A percentile compares a stretch with the other conserved stretches of the same genome.
Conservation (phyloP, 805 yeast genomes). For the Nakazawaea peltata region DNA sequence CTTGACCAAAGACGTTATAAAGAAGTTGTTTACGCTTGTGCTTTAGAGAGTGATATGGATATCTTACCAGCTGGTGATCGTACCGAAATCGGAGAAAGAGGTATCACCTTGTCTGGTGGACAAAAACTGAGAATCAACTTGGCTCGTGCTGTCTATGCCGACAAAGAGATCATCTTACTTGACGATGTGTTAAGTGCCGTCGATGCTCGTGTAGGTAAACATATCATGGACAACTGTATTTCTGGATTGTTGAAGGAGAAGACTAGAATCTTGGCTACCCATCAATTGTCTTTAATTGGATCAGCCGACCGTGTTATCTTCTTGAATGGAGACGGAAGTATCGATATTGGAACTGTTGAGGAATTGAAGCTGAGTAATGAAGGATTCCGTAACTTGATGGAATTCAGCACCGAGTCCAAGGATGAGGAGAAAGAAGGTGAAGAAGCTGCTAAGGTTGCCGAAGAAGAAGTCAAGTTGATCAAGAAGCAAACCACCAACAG, state of each 20-base stretch:
- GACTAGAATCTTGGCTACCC: conserved; percentile 69
- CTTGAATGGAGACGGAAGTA: conserved; percentile 46
- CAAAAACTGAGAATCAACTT: conserved; percentile 76
- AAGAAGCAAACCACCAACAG: conserved; percentile 14
- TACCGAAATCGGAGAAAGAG: conserved; percentile 81
- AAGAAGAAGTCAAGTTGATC: conserved; percentile 17
- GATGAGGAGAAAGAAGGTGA: conserved; percentile 18
- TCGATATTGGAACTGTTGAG: conserved; percentile 46
- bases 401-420: conserved; percentile 28
- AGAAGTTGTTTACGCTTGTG: conserved; percentile 54
- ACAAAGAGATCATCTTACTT: conserved; percentile 54
- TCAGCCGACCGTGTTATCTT: conserved; percentile 60
- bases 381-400: conserved; percentile 39
- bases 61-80: conserved; percentile 66
- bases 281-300: conserved; percentile 57
- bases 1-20: conserved; percentile 44
- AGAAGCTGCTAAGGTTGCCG: conserved; percentile 18
- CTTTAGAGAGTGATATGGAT: conserved; percentile 55
- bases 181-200: conserved; percentile 81
- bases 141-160: conserved; percentile 72
- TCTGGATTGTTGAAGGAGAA: conserved; percentile 39
- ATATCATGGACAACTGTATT: conserved; percentile 57
- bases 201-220: conserved; percentile 73
- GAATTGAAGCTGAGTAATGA: conserved; percentile 36
- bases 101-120: conserved; percentile 83